Percentiles rank a stretch among this genome's conserved stretches.
These are phyloP conservation scores for Neckera pumila DNA, from an alignment of 225 moss, liverwort and hornwort genomes.

Conservation along the genomic window DNA sequence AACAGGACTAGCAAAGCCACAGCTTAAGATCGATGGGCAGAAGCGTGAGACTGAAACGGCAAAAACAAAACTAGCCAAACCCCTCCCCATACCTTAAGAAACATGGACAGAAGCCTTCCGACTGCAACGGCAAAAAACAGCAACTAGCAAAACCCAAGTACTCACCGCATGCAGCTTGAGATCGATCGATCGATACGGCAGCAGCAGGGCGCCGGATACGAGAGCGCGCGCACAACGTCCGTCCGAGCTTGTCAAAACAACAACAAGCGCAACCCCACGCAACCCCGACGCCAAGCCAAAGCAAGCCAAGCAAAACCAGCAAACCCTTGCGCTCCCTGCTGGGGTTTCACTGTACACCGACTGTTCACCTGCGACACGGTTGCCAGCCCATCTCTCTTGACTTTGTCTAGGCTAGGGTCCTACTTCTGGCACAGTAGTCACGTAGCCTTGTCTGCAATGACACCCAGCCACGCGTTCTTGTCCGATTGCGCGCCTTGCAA, in stretches of 20 bases:
- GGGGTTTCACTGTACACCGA: not conserved
- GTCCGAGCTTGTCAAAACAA: not conserved
- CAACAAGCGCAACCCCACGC: not conserved
- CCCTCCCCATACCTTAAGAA: not conserved
- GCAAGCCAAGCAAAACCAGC: not conserved
- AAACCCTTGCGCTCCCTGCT: not conserved
- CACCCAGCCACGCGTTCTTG: not conserved
- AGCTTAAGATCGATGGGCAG: not conserved
- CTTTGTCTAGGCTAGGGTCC: not conserved
- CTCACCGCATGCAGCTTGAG: not conserved
- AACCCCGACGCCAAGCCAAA: not conserved
- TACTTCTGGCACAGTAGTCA: not conserved
- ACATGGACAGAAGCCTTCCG: not conserved
- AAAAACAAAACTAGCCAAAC: not conserved
- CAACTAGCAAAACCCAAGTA: not conserved
- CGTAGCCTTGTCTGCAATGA: not conserved
- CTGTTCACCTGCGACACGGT: not conserved
- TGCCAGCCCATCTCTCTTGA: not conserved
- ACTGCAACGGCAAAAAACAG: not conserved
- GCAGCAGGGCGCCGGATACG: not conserved
- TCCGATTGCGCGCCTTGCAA: not conserved
- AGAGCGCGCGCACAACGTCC: not conserved
- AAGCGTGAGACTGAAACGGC: not conserved
- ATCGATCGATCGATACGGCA: not conserved
- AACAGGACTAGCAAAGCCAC: not conserved